A percentile compares a stretch with the other conserved stretches of the same genome.
These are phyloP conservation scores for Fomitiporia mediterranea DNA, from an alignment of 1,284 basidiomycete species.

Conservation along the genomic window DNA sequence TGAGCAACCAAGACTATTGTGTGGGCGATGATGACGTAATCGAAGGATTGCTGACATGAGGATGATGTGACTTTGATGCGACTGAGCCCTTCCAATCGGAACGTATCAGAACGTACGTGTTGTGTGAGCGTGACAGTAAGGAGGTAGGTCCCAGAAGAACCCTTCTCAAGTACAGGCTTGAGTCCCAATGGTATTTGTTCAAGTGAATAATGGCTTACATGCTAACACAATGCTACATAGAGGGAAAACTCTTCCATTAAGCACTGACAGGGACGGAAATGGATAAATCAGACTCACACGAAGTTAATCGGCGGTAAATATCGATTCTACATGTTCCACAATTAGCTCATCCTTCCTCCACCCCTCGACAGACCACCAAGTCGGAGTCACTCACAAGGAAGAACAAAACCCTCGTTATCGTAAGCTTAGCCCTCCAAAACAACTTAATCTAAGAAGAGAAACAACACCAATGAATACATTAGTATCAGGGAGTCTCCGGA, in stretches of 20 bases:
- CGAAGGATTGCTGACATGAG: no score
- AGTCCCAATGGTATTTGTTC: background rate
- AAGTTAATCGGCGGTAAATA: conserved; percentile 15
- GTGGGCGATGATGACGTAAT: no score
- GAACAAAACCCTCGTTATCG: conserved; percentile 11
- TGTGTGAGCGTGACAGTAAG: no score
- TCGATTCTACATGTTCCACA: conserved; percentile 14
- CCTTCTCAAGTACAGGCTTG: background rate
- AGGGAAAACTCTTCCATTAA: background rate
- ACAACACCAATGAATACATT: no score
- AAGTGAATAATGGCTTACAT: background rate
- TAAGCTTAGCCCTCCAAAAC: conserved; percentile 10
- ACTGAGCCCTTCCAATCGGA: no score
- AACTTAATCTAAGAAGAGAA: conserved; percentile 3
- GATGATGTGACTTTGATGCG: no score
- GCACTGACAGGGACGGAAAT: background rate
- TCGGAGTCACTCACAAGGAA: conserved; percentile 10
- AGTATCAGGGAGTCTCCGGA: no score
- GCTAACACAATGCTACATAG: conserved; percentile 5
- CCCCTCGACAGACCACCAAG: background rate
- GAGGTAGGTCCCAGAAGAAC: conserved; percentile 11
- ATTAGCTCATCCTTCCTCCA: background rate
- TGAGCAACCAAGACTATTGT: no score
- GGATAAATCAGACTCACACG: conserved; percentile 2
- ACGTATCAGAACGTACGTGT: no score